A percentile compares a stretch with the other conserved stretches of the same genome.
Evolutionary conservation across 768 basidiomycete species (phyloP).

Genomic region (Leccinum truebloodii): DNA sequence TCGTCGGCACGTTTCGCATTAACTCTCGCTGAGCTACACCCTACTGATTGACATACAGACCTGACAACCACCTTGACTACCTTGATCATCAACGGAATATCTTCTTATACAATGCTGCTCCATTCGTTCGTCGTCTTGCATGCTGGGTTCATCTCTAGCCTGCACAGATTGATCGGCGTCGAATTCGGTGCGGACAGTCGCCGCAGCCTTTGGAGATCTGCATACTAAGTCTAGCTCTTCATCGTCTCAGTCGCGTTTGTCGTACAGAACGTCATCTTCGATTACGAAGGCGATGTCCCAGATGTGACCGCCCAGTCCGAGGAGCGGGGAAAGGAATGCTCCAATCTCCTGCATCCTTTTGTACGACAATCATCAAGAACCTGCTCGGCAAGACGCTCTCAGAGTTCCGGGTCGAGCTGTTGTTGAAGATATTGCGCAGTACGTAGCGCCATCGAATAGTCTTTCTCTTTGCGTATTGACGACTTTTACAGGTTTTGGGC

Average conservation of each 20-base stretch:
- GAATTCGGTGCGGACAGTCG: no score
- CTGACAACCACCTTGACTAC: no score
- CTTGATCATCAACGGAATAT: no score
- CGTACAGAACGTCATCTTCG: neutral
- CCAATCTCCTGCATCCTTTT: constrained; percentile 56
- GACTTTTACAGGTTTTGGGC: constrained; percentile 71
- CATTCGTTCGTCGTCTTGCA: no score
- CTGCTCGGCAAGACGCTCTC: constrained; percentile 64
- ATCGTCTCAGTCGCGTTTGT: neutral
- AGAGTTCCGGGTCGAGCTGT: constrained; percentile 82
- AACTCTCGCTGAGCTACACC: no score
- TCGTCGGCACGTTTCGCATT: no score
- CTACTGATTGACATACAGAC: no score
- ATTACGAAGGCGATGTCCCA: constrained; percentile 25
- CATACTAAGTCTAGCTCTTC: neutral
- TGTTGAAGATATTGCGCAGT: constrained; percentile 87
- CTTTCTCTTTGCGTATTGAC: constrained; percentile 5
- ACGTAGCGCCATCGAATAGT: constrained; percentile 24
- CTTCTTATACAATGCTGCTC: no score
- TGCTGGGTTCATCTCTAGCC: no score
- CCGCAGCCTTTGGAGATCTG: neutral
- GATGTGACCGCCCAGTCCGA: constrained; percentile 30
- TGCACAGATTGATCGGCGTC: no score
- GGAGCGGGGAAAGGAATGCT: constrained; percentile 77
- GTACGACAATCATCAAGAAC: constrained; percentile 57